Base-by-base conservation (phyloP, 306 rosid species). In the Cucurbita ficifolia region DNA sequence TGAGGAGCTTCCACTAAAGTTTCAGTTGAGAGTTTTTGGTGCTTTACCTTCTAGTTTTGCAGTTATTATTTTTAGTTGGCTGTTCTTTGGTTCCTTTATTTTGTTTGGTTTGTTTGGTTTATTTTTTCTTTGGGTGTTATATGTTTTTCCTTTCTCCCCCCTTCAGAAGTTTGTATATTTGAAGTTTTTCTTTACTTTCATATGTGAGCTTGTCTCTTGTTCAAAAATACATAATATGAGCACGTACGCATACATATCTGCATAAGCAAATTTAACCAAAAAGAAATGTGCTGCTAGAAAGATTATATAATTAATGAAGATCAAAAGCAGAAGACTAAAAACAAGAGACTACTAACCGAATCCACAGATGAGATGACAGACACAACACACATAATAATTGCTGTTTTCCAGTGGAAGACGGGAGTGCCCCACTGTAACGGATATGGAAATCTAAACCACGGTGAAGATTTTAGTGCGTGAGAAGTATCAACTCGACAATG, bases 401-500 rank as follows among this genome's bases (percentile, higher is more conserved):
- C 91, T 97, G 87, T 84, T 85, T 91, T 91, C 99, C 99, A 95
- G 80, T 85, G 85, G 85, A 95, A 95, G 81, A 95, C 96, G 40
- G 99, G 99, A 63, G 96, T 85, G 69, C 99, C 99, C 97, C 99
- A 95, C 81, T 95, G 99, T 69, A 95, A 79, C 3, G 99, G 99
- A 80, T 91, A 95, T 40, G 99, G 99, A 84, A 95, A 95, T 79
- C 99, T 88, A 86, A 95, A 91, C 99, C 99, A 95, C 21, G 96
- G 92, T 69, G 99, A 86, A 76, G 88, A 86, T 74, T 73, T 83
- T 68, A 95, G 60, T 48, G 96, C 97, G 21, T 85, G 86, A 73
- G 96, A 84, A 70, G 97, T 91, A 88, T 95, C 97, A 59, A 91
- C 92, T 76, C 97, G 92, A 73, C 99, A 95, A 78, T 85, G 83